These are phyloP conservation scores for Microsporum audouinii DNA, from an alignment of 2,329 filamentous ascomycete genomes.

Conservation along the genomic window DNA sequence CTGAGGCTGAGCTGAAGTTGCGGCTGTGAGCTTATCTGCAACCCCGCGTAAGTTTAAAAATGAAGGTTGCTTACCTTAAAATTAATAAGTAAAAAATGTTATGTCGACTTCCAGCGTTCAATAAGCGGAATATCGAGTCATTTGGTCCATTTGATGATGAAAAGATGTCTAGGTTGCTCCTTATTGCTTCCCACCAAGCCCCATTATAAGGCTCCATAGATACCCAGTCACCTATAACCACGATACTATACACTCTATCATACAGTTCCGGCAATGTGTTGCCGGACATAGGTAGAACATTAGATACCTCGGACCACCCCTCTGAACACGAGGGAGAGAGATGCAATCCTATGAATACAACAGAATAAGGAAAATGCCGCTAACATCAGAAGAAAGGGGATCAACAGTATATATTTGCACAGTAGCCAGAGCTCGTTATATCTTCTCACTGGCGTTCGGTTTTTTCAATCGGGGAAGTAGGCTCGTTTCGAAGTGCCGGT, in stretches of 20 bases:
- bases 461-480: background rate
- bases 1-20: background rate
- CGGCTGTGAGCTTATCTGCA: background rate
- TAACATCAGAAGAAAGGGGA: background rate
- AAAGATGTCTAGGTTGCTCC: background rate
- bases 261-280: background rate
- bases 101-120: background rate
- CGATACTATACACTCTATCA: background rate
- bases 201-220: background rate
- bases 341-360: background rate
- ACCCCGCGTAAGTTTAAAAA: background rate
- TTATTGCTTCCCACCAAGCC: too few relatives aligned
- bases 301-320: background rate
- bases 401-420: background rate
- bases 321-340: background rate
- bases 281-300: background rate
- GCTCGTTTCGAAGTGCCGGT: background rate
- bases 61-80: background rate
- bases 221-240: background rate
- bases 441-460: background rate
- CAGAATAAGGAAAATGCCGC: background rate
- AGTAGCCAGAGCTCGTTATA: background rate
- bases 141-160: background rate
- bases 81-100: background rate
- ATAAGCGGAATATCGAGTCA: background rate